These are phyloP conservation scores for Jaapia argillacea DNA, from an alignment of 768 basidiomycete genomes.

Conservation along the genomic window DNA sequence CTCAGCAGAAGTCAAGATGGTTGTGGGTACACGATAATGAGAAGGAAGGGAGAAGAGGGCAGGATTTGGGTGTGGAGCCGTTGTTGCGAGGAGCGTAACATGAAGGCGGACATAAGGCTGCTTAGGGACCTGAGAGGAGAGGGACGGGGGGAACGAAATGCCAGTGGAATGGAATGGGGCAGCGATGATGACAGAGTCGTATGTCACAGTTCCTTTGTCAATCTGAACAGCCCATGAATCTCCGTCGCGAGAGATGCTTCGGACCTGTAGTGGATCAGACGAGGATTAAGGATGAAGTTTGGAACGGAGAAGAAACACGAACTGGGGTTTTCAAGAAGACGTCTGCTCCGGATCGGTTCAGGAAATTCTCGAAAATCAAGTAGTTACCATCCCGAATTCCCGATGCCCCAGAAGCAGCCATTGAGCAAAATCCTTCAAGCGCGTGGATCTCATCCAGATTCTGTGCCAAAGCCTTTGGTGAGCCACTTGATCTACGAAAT, in stretches of 20 bases:
- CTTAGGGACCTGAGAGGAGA: conserved; percentile 44
- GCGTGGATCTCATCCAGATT: conserved; percentile 68
- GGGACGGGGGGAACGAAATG: conserved; percentile 39
- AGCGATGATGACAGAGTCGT: conserved; percentile 75
- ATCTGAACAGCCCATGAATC: too few species aligned
- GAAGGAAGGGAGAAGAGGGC: conserved; percentile 56
- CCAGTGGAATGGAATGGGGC: conserved; percentile 71
- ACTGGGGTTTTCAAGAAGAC: conserved; percentile 67
- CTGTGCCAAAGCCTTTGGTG: conserved; percentile 19
- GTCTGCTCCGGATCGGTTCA: conserved; percentile 58
- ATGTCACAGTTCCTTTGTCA: too few species aligned
- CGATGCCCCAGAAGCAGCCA: conserved; percentile 62
- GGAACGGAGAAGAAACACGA: conserved; percentile 9
- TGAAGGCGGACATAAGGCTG: conserved; percentile 80
- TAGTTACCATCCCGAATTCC: conserved; percentile 74
- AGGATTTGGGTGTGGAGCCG: conserved; percentile 45
- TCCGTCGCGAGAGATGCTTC: too few species aligned
- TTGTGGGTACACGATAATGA: conserved; percentile 38
- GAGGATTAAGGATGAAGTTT: background rate
- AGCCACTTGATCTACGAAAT: background rate
- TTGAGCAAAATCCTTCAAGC: conserved; percentile 57
- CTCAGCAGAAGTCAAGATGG: conserved; percentile 65
- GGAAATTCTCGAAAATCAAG: conserved; percentile 75
- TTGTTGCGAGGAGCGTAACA: conserved; percentile 84
- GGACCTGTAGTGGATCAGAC: too few species aligned